Evolutionary conservation across 2,329 filamentous ascomycete species (phyloP).

Genomic region (Pochonia chlamydosporia): DNA sequence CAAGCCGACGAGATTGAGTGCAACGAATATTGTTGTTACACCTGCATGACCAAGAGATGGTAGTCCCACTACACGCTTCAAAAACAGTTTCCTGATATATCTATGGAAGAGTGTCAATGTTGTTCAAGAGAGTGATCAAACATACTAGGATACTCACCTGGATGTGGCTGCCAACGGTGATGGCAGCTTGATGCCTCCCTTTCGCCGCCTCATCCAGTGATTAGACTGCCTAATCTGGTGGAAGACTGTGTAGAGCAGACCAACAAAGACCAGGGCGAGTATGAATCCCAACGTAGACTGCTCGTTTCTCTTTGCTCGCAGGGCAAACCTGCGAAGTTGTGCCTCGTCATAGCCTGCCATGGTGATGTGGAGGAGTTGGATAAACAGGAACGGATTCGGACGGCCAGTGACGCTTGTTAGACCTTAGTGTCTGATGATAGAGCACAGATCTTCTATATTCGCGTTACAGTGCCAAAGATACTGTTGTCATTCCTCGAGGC

Average conservation of each 20-base stretch:
- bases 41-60: slow-evolving; percentile 28
- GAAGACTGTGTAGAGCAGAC: slow-evolving; percentile 4
- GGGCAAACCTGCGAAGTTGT: neutral
- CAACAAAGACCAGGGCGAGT: slow-evolving; percentile 2
- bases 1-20: slow-evolving; percentile 26
- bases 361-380: neutral
- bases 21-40: slow-evolving; percentile 22
- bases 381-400: neutral
- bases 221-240: slow-evolving; percentile 6
- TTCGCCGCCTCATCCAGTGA: neutral
- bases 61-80: slow-evolving; percentile 19
- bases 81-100: slow-evolving; percentile 18
- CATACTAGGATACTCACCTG: slow-evolving; percentile 4
- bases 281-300: slow-evolving; percentile 9
- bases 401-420: too few species aligned
- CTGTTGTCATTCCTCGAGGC: too few species aligned
- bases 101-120: too few species aligned
- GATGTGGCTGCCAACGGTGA: neutral
- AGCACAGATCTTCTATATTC: too few species aligned
- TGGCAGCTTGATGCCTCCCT: neutral
- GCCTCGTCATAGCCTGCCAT: neutral
- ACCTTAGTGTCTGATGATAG: too few species aligned
- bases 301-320: slow-evolving; percentile 6
- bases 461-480: too few species aligned
- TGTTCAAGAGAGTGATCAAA: too few species aligned